phyloP scores from a whole-genome alignment of 495 filamentous ascomycete species.

The Lepidopterella palustris region DNA sequence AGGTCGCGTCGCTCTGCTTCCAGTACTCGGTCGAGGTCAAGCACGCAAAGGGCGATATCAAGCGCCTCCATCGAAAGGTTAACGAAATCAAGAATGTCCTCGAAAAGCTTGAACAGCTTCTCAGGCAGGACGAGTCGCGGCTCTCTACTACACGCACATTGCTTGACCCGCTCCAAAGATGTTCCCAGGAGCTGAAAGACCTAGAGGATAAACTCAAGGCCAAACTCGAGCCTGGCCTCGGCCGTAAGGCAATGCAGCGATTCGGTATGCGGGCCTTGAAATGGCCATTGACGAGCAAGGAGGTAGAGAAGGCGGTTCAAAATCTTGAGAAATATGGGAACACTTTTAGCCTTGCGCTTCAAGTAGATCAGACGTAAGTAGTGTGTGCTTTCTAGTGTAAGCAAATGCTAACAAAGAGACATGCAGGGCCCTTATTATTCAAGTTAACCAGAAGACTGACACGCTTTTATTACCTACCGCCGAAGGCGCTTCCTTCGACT shows the following conservation, averaged over 20 bases:
- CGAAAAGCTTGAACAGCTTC: constrained; percentile 5
- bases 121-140: constrained; percentile 6
- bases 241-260: constrained; percentile 26
- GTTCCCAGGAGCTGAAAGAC: constrained; percentile 28
- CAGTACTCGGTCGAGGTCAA: constrained; percentile 19
- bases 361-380: constrained; percentile 1
- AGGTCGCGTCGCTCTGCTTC: constrained; percentile 19
- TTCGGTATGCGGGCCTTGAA: constrained; percentile 27
- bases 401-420: neutral
- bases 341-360: constrained; percentile 1
- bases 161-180: constrained; percentile 18
- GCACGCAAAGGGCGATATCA: constrained; percentile 16
- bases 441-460: constrained; percentile 4
- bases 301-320: constrained; percentile 34
- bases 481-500: constrained; percentile 20
- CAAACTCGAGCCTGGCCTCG: constrained; percentile 35
- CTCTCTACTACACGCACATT: constrained; percentile 8
- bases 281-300: constrained; percentile 40
- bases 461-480: constrained; percentile 7
- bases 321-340: constrained; percentile 31
- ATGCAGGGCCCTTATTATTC: neutral
- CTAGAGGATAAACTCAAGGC: constrained; percentile 22
- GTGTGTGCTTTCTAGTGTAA: constrained; percentile 5
- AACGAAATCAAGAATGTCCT: constrained; percentile 15
- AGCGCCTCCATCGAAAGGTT: constrained; percentile 15